These are phyloP conservation scores for Solanum appendiculatum DNA, from an alignment of 257 asterid genomes.

Conservation along the genomic window DNA sequence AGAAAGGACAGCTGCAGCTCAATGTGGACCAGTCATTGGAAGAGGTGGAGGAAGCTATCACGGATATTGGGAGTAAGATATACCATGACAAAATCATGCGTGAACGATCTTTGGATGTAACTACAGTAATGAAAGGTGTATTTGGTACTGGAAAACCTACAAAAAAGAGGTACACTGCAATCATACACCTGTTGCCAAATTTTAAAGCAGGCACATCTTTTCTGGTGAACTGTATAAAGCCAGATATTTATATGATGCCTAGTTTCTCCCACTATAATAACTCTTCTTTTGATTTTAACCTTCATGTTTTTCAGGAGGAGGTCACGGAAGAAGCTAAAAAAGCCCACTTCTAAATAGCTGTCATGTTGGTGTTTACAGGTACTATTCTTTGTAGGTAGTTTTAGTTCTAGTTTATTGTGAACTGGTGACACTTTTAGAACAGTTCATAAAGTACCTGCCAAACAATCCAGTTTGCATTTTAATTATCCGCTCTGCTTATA, in stretches of 20 bases:
- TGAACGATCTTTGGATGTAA: conserved; percentile 64
- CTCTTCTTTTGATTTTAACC: background rate
- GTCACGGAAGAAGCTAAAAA: conserved; percentile 34
- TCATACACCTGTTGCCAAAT: background rate
- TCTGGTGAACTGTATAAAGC: background rate
- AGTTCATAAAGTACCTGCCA: background rate
- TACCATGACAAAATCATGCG: conserved; percentile 70
- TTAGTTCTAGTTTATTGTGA: background rate
- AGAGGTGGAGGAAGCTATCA: conserved; percentile 78
- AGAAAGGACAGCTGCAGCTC: conserved; percentile 75
- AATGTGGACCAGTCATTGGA: conserved; percentile 77
- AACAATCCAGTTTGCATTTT: background rate
- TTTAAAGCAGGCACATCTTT: background rate
- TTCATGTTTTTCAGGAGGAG: conserved; percentile 34
- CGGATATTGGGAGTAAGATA: conserved; percentile 76
- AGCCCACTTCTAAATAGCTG: conserved; percentile 12
- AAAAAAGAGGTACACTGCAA: conserved; percentile 43
- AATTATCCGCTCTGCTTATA: background rate
- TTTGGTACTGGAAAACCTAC: conserved; percentile 49
- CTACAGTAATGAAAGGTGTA: conserved; percentile 73
- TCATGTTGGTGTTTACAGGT: background rate
- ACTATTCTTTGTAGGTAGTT: background rate
- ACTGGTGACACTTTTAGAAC: background rate
- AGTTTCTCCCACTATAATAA: background rate
- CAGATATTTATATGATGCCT: background rate